Evolutionary conservation across 345 rosid species (phyloP), one percentile per base, ranked within the genome.

Genomic region (Microcos paniculata): DNA sequence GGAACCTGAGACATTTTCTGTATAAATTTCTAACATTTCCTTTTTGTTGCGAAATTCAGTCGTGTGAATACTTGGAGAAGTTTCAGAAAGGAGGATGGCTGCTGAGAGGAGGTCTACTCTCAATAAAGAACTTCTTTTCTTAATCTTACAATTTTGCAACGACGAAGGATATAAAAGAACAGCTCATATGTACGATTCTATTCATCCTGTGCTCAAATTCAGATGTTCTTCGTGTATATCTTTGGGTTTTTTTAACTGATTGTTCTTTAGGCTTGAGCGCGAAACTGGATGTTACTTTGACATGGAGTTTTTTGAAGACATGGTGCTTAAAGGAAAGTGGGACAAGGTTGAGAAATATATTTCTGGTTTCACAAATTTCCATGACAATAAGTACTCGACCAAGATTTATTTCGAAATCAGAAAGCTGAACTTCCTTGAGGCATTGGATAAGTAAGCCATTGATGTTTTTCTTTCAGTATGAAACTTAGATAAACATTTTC

Each of bases 91-190:
- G 52, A 45, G 67, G 67, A 73, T 73, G 76, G 66, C 55, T 72
- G 72, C 78, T 56, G 62, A 28, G 38, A 75, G 72, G 83, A 65
- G 71, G 62, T 69, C 82, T 46, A 55, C 80, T 35, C 87, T 84
- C 13, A 71, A 79, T 68, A 74, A 83, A 73, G 89, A 86, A 70
- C 80, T 86, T 0, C 68, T 84, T 62, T 86, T 80, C 79, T 58
- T 86, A 64, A 82, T 84, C 76, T 55, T 86, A 55, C 87, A 84
- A 77, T 86, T 84, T 21, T 83, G 83, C n/a, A 84, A 86, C 9
- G 87, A 86, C 57, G 87, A 86, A 61, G 80, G 80, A 72, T 81
- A 71, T 63, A 83, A 76, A 31, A 85, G 69, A 14, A 75, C 89
- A 62, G 78, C 71, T 80, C 87, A 82, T 73, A 71, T 43, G 89